Evolutionary conservation across 306 rosid genomes (phyloP), one percentile per base, ranked within the genome.

Genomic region (Rosa rugosa): DNA sequence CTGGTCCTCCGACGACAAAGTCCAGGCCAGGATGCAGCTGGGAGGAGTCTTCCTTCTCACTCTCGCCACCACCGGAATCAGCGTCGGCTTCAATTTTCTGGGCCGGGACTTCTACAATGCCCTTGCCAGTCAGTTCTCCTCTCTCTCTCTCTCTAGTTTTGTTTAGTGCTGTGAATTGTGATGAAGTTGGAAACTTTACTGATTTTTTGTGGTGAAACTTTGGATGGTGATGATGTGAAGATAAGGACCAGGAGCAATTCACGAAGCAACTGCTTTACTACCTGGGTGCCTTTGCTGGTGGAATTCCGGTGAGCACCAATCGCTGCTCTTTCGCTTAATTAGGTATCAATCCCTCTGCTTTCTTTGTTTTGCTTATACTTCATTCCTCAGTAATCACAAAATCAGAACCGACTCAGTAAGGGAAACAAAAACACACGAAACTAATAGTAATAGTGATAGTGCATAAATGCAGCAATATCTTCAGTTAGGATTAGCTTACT

Each of bases 281-380:
- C 92, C 82, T 95, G 83, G 90, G 94, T 80, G 96, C 69, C 88
- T 95, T 95, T 84, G 98, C 93, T 90, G 91, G 86, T 69, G 98
- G 98, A 88, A 95, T 95, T 88, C 93, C 98, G 99, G 98, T 95
- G 99, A 93, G 99, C 93, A 91, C 87, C 67, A 87, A 71, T 86
- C 83, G 95, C 91, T 88, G 88, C 94, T 86, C 80, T 92, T 92
- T 90, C 81, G 25, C 80, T 84, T 92, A 27, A 27, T 27, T 27
- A 92, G 97, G 97, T 93, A 92, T 72, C 69, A 50, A 9, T 89
- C 84, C 86, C 83, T 90, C 94, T 81, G 88, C 82, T 88, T 82
- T 85, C 1, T 86, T 87, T 42, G 49, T 22, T 54, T 81, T 85
- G 73, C 2, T 79, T 60, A 0, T 57, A 17, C 79, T 83, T 74